phyloP scores from a whole-genome alignment of 805 yeast genomes.

The Candida coleopterorum region DNA sequence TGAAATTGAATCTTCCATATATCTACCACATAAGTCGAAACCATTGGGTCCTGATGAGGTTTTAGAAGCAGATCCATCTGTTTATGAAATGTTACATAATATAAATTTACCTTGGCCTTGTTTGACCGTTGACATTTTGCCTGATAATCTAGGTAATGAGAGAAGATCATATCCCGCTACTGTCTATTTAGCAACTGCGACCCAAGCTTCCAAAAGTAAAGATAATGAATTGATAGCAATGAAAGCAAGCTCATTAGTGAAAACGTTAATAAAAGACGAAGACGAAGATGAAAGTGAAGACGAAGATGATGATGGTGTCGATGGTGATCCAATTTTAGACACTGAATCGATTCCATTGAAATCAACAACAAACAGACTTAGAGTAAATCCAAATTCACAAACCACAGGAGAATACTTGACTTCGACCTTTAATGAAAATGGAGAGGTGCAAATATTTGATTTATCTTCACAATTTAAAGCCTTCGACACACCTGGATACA shows the following conservation, averaged over 20 bases:
- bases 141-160: constrained; percentile 82
- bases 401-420: constrained; percentile 76
- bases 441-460: constrained; percentile 85
- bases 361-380: constrained; percentile 83
- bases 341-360: constrained; percentile 72
- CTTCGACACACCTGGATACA: constrained; percentile 82
- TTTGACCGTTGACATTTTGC: constrained; percentile 81
- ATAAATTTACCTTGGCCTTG: constrained; percentile 97
- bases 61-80: constrained; percentile 92
- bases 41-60: constrained; percentile 96
- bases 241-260: constrained; percentile 75
- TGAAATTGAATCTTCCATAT: constrained; percentile 45
- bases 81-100: constrained; percentile 93
- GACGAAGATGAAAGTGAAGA: constrained; percentile 74
- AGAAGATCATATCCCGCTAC: constrained; percentile 89
- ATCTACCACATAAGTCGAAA: constrained; percentile 81
- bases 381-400: constrained; percentile 74
- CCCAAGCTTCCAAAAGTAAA: constrained; percentile 83
- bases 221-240: constrained; percentile 86
- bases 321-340: constrained; percentile 82
- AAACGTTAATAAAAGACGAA: constrained; percentile 83
- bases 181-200: constrained; percentile 81
- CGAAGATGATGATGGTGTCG: constrained; percentile 59
- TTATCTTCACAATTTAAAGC: constrained; percentile 73
- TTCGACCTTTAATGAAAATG: constrained; percentile 85